Base-by-base conservation (phyloP, 2,329 filamentous ascomycete genomes). In the Dothideomycetidae sp. region DNA sequence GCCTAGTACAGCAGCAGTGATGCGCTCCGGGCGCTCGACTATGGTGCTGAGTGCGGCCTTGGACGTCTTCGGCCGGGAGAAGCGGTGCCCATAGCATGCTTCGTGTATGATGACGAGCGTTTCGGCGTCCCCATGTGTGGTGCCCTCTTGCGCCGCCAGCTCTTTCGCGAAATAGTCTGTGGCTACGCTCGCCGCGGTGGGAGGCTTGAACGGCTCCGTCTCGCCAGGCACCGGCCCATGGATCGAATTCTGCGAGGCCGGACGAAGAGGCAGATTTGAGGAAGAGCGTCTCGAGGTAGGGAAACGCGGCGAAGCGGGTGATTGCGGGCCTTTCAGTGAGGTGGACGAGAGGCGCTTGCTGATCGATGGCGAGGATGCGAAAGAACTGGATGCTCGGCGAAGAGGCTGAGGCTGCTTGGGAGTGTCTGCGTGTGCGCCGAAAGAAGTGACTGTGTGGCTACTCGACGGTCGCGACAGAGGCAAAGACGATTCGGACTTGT, bases 1-100 rank as follows among this genome's bases (percentile, higher is more conserved):
- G 2, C 90, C 90, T 34, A 94, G 55, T 0, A 88, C 73, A 42
- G 76, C 76, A 3, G 90, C 90, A 48, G 81, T 81, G 45, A 98
- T 76, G 42, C 90, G 71, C 62, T 98, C 90, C 0, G 90, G 90
- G 9, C 90, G 71, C 60, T 98, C 90, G 33, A 98, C 86, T 46
- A 98, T 93, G 40, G 77, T 81, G 50, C 66, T 74, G 1, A 96
- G 67, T 11, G 71, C 70, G 31, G 64, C 69, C 50, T 79, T 79
- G 14, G 75, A 78, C 1, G 84, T 79, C 48, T 81, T 78, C 3
- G 84, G 84, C 31, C 90, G 72, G 9, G 86, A 83, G 57, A 77
- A 98, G 14, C 85, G 78, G 60, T 98, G 90, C 15, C 88, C 86
- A 55, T 96, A 98, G 59, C 88, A 93, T 37, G 81, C 78, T 61